phyloP scores from a whole-genome alignment of 106 monocot species.

The Iris macrosiphon region DNA sequence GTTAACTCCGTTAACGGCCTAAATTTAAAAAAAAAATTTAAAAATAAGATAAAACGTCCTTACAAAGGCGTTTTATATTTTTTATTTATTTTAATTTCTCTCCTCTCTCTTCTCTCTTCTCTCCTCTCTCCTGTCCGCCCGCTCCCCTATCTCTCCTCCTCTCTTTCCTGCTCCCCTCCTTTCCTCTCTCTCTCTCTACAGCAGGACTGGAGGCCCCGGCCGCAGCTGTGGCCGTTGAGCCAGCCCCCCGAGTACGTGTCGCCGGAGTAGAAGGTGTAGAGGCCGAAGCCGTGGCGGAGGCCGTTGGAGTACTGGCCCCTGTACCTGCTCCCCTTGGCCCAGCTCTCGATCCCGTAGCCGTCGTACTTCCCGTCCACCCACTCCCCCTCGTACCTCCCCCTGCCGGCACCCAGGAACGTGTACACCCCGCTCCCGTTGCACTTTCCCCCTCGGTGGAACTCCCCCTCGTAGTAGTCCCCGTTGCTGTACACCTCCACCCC shows the following conservation, averaged over 20 bases:
- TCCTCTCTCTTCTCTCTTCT: too few species aligned
- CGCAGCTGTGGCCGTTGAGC: conserved; percentile 49
- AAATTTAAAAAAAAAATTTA: too few species aligned
- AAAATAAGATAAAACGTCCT: too few species aligned
- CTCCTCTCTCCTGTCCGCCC: too few species aligned
- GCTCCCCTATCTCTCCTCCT: too few species aligned
- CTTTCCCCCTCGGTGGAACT: conserved; percentile 32
- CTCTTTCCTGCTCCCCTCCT: too few species aligned
- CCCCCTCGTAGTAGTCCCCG: conserved; percentile 52
- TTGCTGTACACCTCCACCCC: conserved; percentile 52
- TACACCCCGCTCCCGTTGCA: conserved; percentile 48
- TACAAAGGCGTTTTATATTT: too few species aligned
- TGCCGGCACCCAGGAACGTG: conserved; percentile 15
- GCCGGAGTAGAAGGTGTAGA: conserved; percentile 47
- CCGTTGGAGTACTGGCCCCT: conserved; percentile 36
- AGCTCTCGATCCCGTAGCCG: conserved; percentile 55
- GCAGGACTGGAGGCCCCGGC: conserved; percentile 40
- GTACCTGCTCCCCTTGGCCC: conserved; percentile 48
- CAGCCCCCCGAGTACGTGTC: conserved; percentile 55
- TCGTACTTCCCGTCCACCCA: conserved; percentile 56
- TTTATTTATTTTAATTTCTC: too few species aligned
- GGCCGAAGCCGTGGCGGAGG: conserved; percentile 40
- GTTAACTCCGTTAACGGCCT: too few species aligned
- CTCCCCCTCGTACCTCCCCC: conserved; percentile 55
- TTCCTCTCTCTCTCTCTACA: too few species aligned